Percentiles rank a stretch among this genome's conserved stretches.
Conservation (phyloP, 768 basidiomycete species). For the Tephrocybe sp. region DNA sequence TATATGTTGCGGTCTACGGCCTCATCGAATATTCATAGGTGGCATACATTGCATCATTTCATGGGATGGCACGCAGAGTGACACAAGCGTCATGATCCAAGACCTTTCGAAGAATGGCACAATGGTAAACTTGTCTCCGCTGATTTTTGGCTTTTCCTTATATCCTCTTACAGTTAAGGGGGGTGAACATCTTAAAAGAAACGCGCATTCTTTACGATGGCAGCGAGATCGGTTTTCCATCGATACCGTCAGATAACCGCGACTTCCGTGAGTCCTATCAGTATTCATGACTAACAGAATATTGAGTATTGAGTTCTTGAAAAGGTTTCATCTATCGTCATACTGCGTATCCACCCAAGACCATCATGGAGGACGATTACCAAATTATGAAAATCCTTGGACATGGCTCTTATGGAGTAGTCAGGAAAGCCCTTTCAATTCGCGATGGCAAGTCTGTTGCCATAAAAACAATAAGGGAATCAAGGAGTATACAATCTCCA, state of each 20-base stretch:
- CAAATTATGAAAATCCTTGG: constrained; percentile 73
- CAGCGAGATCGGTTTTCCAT: constrained; percentile 84
- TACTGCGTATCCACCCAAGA: constrained; percentile 44
- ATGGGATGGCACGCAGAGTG: constrained; percentile 53
- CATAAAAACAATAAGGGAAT: constrained; percentile 78
- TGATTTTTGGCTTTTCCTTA: not conserved
- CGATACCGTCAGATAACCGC: constrained; percentile 36
- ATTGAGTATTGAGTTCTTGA: not conserved
- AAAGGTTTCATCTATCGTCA: constrained; percentile 73
- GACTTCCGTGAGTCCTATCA: constrained; percentile 70
- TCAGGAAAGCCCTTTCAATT: constrained; percentile 74
- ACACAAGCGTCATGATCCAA: constrained; percentile 42
- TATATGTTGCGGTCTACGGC: not conserved
- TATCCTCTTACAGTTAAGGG: constrained; percentile 55
- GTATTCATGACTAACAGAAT: constrained; percentile 23
- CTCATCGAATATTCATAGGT: constrained; percentile 30
- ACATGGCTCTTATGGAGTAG: constrained; percentile 88
- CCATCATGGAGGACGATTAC: constrained; percentile 59
- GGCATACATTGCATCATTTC: constrained; percentile 53
- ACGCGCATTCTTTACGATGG: constrained; percentile 63
- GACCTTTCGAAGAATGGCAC: constrained; percentile 75
- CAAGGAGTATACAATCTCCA: constrained; percentile 32
- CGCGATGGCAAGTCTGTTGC: constrained; percentile 75
- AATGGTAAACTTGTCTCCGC: constrained; percentile 40
- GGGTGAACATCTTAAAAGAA: constrained; percentile 48